Evolutionary conservation across 768 basidiomycete species (phyloP).

Genomic region (Lepiota brunneoincarnata): DNA sequence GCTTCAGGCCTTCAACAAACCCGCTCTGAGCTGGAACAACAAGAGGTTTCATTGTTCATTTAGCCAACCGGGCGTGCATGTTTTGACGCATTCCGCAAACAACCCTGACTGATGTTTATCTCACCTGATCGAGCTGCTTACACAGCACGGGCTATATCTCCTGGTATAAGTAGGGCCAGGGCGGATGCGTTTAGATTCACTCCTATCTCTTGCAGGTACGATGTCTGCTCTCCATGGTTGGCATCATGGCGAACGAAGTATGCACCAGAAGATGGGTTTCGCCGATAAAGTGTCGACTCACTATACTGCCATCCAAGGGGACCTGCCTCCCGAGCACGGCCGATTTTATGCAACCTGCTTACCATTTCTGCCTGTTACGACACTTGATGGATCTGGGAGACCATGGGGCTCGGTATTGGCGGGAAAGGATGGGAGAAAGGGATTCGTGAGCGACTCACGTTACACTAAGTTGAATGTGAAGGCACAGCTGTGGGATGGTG

Average conservation of each 20-base stretch:
- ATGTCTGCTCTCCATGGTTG: slow-evolving; percentile 37
- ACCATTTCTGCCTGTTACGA: slow-evolving; percentile 56
- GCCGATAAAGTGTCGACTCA: slow-evolving; percentile 29
- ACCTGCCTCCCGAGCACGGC: slow-evolving; percentile 49
- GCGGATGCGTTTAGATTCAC: background rate
- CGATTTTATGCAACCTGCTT: slow-evolving; percentile 46
- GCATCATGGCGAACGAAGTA: slow-evolving; percentile 50
- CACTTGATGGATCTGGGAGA: slow-evolving; percentile 44
- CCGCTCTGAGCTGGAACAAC: no score
- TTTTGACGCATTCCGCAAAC: no score
- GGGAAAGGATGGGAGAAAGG: slow-evolving; percentile 38
- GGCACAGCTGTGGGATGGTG: slow-evolving; percentile 49
- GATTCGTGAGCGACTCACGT: slow-evolving; percentile 38
- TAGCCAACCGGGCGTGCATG: no score
- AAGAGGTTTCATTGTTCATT: no score
- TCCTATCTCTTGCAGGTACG: slow-evolving; percentile 4
- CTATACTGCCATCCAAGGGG: slow-evolving; percentile 34
- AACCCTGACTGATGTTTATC: no score
- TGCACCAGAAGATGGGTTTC: slow-evolving; percentile 47
- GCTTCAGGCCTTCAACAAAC: no score
- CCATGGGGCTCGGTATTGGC: slow-evolving; percentile 63
- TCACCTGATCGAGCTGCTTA: background rate
- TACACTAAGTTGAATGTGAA: slow-evolving; percentile 37
- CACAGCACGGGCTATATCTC: background rate
- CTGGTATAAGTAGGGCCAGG: no score